phyloP scores from a whole-genome alignment of 2,329 filamentous ascomycete genomes.

The Epichloe elymi region DNA sequence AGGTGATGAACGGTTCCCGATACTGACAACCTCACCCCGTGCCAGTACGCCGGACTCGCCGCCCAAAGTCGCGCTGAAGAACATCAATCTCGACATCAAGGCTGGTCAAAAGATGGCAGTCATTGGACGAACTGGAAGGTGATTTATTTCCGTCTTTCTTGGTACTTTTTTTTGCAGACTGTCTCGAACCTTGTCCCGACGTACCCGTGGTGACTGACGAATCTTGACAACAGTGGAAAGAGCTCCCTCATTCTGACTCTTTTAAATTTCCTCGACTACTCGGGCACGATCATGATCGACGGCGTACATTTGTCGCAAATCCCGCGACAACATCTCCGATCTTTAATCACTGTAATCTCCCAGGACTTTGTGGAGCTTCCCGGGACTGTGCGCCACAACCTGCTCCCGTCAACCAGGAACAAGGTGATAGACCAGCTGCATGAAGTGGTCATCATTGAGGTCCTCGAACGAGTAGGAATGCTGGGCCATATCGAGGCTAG shows the following conservation, averaged over 20 bases:
- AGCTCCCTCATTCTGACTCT: conserved; percentile 6
- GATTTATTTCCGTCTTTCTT: background rate
- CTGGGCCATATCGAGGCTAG: conserved; percentile 1
- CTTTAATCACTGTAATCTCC: conserved; percentile 17
- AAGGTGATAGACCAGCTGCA: background rate
- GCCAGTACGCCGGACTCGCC: background rate
- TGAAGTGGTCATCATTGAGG: background rate
- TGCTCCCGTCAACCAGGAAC: background rate
- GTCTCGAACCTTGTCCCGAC: no score
- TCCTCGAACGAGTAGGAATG: conserved; percentile 7
- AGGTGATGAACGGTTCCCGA: background rate
- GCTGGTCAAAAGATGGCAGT: conserved; percentile 12
- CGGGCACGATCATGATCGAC: conserved; percentile 11
- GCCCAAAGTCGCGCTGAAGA: background rate
- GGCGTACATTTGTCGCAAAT: conserved; percentile 15
- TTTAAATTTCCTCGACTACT: background rate
- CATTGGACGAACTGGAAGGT: conserved; percentile 10
- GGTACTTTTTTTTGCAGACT: background rate
- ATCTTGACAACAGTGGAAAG: conserved; percentile 10
- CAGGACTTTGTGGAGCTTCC: conserved; percentile 15
- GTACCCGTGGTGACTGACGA: background rate
- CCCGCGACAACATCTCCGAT: conserved; percentile 12
- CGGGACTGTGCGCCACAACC: conserved; percentile 7
- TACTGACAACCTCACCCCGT: background rate
- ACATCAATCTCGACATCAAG: background rate